These are phyloP conservation scores for Dothistroma septosporum DNA, from an alignment of 2,329 filamentous ascomycete genomes.

Conservation along the genomic window DNA sequence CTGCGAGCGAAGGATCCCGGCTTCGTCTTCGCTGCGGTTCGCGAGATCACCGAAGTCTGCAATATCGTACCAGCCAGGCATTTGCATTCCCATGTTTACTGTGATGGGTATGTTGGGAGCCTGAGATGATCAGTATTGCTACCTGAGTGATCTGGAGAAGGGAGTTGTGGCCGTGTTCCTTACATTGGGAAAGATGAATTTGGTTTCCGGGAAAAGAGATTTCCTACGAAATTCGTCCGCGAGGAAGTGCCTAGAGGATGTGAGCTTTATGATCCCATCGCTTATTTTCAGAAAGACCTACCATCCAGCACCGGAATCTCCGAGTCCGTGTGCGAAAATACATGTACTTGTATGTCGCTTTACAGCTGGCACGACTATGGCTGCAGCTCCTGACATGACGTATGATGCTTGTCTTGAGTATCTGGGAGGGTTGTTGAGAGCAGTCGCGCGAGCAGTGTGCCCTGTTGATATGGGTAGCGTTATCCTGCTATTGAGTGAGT, in stretches of 20 bases:
- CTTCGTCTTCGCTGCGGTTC: conserved; percentile 58
- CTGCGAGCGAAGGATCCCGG: conserved; percentile 68
- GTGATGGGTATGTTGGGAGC: conserved; percentile 27
- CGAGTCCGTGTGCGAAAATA: conserved; percentile 89
- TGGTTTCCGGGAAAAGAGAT: conserved; percentile 76
- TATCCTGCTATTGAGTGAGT: too few species aligned
- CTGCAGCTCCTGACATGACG: conserved; percentile 38
- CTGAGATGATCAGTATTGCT: background rate
- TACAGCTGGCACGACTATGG: conserved; percentile 70
- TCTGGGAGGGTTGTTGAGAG: background rate
- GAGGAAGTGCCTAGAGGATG: conserved; percentile 58
- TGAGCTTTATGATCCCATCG: background rate
- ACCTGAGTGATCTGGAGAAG: background rate
- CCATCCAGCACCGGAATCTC: conserved; percentile 76
- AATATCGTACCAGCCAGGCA: conserved; percentile 86
- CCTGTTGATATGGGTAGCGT: too few species aligned
- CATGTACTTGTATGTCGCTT: conserved; percentile 88
- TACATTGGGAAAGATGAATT: conserved; percentile 82
- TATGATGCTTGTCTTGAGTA: background rate
- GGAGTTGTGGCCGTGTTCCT: conserved; percentile 43
- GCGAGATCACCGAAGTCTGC: conserved; percentile 48
- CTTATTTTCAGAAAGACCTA: conserved; percentile 32
- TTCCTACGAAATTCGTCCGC: conserved; percentile 82
- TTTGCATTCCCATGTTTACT: conserved; percentile 66
- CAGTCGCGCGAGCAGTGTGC: background rate